Evolutionary conservation across 2,329 filamentous ascomycete genomes (phyloP).

Genomic region (Fusarium irregulare): DNA sequence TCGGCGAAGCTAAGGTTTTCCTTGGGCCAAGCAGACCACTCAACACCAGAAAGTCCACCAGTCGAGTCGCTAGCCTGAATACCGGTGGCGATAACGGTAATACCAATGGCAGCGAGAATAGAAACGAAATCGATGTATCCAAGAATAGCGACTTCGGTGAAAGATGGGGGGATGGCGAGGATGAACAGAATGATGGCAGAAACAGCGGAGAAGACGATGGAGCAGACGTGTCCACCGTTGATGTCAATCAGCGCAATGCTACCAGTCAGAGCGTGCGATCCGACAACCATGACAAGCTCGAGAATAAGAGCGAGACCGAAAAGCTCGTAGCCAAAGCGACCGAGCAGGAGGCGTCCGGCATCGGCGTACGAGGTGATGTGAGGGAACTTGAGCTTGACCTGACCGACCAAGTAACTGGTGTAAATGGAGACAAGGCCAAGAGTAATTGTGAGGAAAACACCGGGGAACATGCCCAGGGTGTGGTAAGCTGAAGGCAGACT

Average conservation of each 20-base stretch:
- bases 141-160: conserved; percentile 49
- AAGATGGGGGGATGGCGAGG: conserved; percentile 60
- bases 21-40: conserved; percentile 60
- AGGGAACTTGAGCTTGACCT: conserved; percentile 63
- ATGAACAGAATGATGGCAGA: conserved; percentile 59
- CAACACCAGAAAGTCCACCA: conserved; percentile 48
- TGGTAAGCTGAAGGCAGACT: conserved; percentile 64
- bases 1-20: conserved; percentile 60
- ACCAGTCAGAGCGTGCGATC: conserved; percentile 77
- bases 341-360: conserved; percentile 67
- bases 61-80: conserved; percentile 52
- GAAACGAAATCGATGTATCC: conserved; percentile 64
- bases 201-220: conserved; percentile 54
- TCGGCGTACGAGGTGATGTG: conserved; percentile 56
- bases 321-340: conserved; percentile 69
- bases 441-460: conserved; percentile 56
- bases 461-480: conserved; percentile 63
- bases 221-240: conserved; percentile 60
- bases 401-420: conserved; percentile 59
- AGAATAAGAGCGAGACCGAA: conserved; percentile 70
- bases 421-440: conserved; percentile 60
- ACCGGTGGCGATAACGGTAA: conserved; percentile 74
- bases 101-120: conserved; percentile 65
- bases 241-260: conserved; percentile 75
- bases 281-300: conserved; percentile 77